Evolutionary conservation across 768 basidiomycete species (phyloP), one percentile per base, ranked within the genome.

Genomic region (Trametes punicea): DNA sequence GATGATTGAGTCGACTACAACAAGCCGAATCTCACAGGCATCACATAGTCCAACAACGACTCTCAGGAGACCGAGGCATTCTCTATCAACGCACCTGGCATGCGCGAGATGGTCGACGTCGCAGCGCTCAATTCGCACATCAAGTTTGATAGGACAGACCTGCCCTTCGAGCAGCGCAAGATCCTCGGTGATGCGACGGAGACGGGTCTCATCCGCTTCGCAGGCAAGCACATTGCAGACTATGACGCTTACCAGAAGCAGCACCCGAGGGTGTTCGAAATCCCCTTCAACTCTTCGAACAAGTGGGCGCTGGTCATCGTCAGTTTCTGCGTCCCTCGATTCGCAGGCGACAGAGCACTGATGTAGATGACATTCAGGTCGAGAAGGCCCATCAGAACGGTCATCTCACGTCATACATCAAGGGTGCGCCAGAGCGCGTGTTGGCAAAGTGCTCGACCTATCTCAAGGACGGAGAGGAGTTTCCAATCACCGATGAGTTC

Each of bases 141-240:
- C 71, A 86, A 86, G 68, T 87, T 87, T 62, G 83, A 85, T 71
- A 80, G 75, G 64, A 76, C 71, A 1, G 83, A 86, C 63, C 67
- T 86, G 6, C 81, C 83, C 1, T 85, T 87, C 54, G 78, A 81
- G 18, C 70, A 85, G 66, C 76, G 85, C 45, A 69, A 71, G 34
- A 85, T 87, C 51, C 75, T 87, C 18, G 85, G 85, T 3, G 85
- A 87, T 66, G 85, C 85, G n/a, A 87, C 85, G 3, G 85, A 87
- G 70, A 85, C 84, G n/a, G 85, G 85, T 18, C 72, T 87, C 38
- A 79, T 82, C 25, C 81, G 84, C 34, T 86, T 87, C 67, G 82
- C 84, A 27, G 84, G 82, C 6, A 79, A 79, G 34, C 73, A 77
- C 57, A 65, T 85, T 9, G 55, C 70, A 0, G 77, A 80, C 55